Evolutionary conservation across 768 basidiomycete species (phyloP).

Genomic region (Mycena rebaudengoi): DNA sequence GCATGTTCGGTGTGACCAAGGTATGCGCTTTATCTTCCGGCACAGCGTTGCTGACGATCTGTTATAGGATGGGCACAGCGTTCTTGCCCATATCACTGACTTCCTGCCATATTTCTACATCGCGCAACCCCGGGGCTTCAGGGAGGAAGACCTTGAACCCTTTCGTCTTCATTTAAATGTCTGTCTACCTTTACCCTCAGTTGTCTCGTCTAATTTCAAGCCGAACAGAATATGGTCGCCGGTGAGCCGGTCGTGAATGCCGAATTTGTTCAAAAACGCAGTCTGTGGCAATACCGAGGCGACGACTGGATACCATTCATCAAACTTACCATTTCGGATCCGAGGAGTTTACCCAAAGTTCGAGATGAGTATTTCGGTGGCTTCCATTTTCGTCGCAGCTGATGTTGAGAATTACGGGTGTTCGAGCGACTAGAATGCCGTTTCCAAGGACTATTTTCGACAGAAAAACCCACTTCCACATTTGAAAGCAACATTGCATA

Average conservation of each 20-base stretch:
- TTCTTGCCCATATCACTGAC: slow-evolving; percentile 81
- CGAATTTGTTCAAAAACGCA: slow-evolving; percentile 71
- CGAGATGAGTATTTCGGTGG: slow-evolving; percentile 75
- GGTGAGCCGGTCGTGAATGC: slow-evolving; percentile 55
- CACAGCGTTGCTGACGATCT: background rate
- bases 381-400: slow-evolving; percentile 22
- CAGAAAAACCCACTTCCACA: slow-evolving; percentile 61
- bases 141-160: slow-evolving; percentile 66
- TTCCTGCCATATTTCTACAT: slow-evolving; percentile 96
- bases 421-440: slow-evolving; percentile 81
- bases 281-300: slow-evolving; percentile 89
- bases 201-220: background rate
- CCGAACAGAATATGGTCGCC: slow-evolving; percentile 41
- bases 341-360: slow-evolving; percentile 83
- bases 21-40: slow-evolving; percentile 45
- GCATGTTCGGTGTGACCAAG: slow-evolving; percentile 94
- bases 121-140: slow-evolving; percentile 85
- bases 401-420: slow-evolving; percentile 51
- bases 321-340: slow-evolving; percentile 81
- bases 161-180: slow-evolving; percentile 83
- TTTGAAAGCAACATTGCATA: slow-evolving; percentile 96
- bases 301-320: slow-evolving; percentile 84
- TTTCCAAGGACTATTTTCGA: slow-evolving; percentile 69
- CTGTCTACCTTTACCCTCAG: slow-evolving; percentile 32
- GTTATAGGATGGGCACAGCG: slow-evolving; percentile 82